Conservation (phyloP, 2,329 filamentous ascomycete species). For the Colletotrichum tofieldiae region DNA sequence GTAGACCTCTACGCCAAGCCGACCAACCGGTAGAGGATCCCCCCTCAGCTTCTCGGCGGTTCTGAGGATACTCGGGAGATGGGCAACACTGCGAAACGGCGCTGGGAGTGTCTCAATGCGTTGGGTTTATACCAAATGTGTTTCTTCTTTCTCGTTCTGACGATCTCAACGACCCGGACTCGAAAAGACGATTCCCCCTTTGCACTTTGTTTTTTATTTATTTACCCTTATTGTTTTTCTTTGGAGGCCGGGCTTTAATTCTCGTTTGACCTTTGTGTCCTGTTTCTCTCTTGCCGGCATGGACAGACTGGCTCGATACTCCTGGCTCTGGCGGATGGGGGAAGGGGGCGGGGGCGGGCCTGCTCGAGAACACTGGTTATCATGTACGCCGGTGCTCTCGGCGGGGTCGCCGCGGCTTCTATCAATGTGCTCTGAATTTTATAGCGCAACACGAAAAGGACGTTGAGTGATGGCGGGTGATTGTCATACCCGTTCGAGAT, state of each 20-base stretch:
- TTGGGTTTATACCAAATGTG: constrained; percentile 45
- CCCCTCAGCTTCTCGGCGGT: constrained; percentile 44
- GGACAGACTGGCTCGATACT: constrained; percentile 12
- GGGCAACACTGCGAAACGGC: constrained; percentile 42
- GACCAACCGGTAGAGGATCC: constrained; percentile 55
- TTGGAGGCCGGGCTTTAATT: constrained; percentile 33
- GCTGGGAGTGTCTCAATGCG: constrained; percentile 43
- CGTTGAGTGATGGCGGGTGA: constrained; percentile 37
- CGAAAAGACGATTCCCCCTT: constrained; percentile 43
- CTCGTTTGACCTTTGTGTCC: not conserved
- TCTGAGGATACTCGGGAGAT: constrained; percentile 43
- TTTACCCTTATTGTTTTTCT: constrained; percentile 30
- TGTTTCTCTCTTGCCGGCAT: constrained; percentile 5
- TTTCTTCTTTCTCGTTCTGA: constrained; percentile 42
- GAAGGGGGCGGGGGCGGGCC: not conserved
- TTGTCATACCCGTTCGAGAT: constrained; percentile 25
- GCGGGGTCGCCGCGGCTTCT: constrained; percentile 1
- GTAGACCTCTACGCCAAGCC: constrained; percentile 57
- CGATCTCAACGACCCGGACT: constrained; percentile 41
- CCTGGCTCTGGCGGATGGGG: constrained; percentile 21
- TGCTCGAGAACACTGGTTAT: not conserved
- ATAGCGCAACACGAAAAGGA: constrained; percentile 42
- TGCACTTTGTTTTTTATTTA: constrained; percentile 44
- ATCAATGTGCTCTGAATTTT: constrained; percentile 34
- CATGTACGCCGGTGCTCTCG: constrained; percentile 7